These are phyloP conservation scores for Rhynchospora breviuscula DNA, from an alignment of 176 grass and related monocot species.

Conservation along the genomic window DNA sequence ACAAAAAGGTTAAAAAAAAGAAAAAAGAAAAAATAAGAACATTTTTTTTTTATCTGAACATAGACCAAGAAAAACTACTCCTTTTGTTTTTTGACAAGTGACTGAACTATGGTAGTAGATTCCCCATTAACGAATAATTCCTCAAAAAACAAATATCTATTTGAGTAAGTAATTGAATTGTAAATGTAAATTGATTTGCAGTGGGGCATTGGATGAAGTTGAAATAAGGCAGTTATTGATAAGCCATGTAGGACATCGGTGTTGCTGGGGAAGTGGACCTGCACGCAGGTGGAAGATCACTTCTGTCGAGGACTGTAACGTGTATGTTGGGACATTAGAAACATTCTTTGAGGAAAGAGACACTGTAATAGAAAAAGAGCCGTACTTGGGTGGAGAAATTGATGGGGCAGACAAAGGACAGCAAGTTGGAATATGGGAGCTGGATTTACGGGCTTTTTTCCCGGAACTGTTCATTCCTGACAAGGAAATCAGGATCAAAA, in stretches of 20 bases:
- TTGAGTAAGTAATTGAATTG: neutral
- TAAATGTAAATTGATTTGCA: constrained; percentile 19
- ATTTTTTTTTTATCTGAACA: too few species aligned
- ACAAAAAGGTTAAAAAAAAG: too few species aligned
- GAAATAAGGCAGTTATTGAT: constrained; percentile 80
- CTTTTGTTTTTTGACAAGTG: neutral
- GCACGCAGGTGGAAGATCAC: constrained; percentile 75
- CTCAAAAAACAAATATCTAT: neutral
- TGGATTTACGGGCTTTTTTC: constrained; percentile 83
- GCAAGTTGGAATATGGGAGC: constrained; percentile 61
- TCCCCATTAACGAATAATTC: neutral
- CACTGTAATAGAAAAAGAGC: constrained; percentile 36
- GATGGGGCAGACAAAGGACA: constrained; percentile 60
- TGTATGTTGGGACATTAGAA: constrained; percentile 88
- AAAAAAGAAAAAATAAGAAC: too few species aligned
- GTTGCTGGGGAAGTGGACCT: constrained; percentile 85
- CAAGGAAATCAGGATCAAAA: constrained; percentile 75
- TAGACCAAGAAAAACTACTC: neutral
- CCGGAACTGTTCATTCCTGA: constrained; percentile 73
- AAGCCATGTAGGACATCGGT: constrained; percentile 73
- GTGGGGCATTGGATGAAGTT: constrained; percentile 75
- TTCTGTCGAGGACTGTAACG: constrained; percentile 68
- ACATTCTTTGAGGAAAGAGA: constrained; percentile 91
- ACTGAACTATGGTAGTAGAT: neutral
- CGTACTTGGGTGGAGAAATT: constrained; percentile 52